Conservation (phyloP, 2,329 filamentous ascomycete species). For the Colletotrichum filicis region DNA sequence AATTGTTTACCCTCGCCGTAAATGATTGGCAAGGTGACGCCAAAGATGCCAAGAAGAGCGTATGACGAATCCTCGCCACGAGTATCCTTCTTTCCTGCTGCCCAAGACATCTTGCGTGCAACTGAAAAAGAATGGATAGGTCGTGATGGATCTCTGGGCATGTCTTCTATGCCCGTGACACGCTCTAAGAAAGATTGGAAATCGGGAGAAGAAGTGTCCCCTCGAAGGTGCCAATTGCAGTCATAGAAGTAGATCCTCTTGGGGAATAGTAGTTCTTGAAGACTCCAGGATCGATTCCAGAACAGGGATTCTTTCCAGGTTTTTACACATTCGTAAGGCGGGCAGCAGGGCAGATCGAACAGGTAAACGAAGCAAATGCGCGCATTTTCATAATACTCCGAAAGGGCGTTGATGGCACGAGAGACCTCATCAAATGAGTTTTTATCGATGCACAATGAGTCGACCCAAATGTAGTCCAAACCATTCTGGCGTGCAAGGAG, state of each 20-base stretch:
- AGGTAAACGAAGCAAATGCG: constrained; percentile 7
- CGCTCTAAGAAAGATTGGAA: not conserved
- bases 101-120: constrained; percentile 13
- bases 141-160: not conserved
- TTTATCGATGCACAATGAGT: constrained; percentile 1
- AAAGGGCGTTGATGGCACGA: not conserved
- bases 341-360: not conserved
- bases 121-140: not conserved
- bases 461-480: not conserved
- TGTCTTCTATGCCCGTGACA: constrained; percentile 3
- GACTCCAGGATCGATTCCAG: constrained; percentile 13
- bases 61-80: constrained; percentile 2
- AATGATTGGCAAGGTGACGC: not conserved
- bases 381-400: not conserved
- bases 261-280: not conserved
- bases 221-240: not conserved
- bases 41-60: constrained; percentile 3
- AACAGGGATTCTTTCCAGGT: not conserved
- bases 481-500: not conserved
- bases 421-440: not conserved
- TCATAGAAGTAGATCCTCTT: constrained; percentile 7
- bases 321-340: not conserved
- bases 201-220: not conserved
- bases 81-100: not conserved
- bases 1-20: constrained; percentile 1